A percentile compares a stretch with the other conserved stretches of the same genome.
phyloP scores from a whole-genome alignment of 2,329 filamentous ascomycete genomes.

The Phaeomoniella chlamydospora region DNA sequence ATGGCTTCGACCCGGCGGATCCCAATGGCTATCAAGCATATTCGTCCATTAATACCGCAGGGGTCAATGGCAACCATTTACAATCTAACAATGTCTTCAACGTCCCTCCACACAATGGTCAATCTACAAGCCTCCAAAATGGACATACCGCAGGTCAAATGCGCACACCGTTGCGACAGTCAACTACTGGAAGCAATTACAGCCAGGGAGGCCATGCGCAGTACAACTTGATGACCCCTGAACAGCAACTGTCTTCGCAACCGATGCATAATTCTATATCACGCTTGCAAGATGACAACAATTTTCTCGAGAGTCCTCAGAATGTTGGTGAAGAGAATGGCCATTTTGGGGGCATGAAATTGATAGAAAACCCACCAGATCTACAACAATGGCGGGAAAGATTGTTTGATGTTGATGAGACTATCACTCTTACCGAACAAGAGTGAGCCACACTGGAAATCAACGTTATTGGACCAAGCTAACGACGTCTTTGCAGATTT shows the following conservation, averaged over 20 bases:
- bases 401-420: slow-evolving; percentile 62
- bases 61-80: slow-evolving; percentile 2
- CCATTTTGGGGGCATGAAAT: slow-evolving; percentile 26
- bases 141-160: slow-evolving; percentile 7
- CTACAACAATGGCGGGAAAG: slow-evolving; percentile 55
- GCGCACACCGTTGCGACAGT: slow-evolving; percentile 6
- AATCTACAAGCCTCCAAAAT: slow-evolving; percentile 8
- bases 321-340: slow-evolving; percentile 7
- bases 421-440: slow-evolving; percentile 57
- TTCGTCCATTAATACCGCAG: slow-evolving; percentile 4
- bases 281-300: slow-evolving; percentile 8
- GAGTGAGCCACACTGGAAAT: no score
- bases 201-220: slow-evolving; percentile 6
- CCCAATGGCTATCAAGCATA: slow-evolving; percentile 11
- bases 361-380: slow-evolving; percentile 52
- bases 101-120: slow-evolving; percentile 3
- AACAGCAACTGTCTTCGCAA: slow-evolving; percentile 9
- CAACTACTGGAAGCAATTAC: slow-evolving; percentile 10
- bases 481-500: no score
- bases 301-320: slow-evolving; percentile 5
- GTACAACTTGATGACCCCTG: slow-evolving; percentile 11
- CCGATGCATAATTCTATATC: slow-evolving; percentile 10
- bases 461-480: no score
- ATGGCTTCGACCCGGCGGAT: slow-evolving; percentile 11
- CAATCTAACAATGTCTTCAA: slow-evolving; percentile 3